phyloP scores from a whole-genome alignment of 495 filamentous ascomycete genomes.

The Chaetomium tenue region DNA sequence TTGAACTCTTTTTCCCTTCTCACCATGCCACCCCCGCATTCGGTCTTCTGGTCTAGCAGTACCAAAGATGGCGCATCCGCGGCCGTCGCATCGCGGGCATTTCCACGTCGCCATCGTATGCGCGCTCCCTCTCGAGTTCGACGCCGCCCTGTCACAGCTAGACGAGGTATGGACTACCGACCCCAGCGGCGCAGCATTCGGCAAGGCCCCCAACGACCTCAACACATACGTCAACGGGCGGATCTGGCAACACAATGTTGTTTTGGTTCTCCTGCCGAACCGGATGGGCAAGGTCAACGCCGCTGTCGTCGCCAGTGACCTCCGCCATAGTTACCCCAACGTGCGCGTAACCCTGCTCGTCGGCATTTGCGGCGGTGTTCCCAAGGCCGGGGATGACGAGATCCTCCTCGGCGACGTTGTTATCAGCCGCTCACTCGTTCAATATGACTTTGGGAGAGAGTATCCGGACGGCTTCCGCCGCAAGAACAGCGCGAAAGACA shows the following conservation, averaged over 20 bases:
- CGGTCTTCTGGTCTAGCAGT: background rate
- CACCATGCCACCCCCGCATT: background rate
- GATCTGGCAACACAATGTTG: conserved; percentile 42
- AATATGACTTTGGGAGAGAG: conserved; percentile 43
- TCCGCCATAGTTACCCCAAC: conserved; percentile 35
- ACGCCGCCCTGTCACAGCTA: conserved; percentile 30
- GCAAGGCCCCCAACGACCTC: conserved; percentile 26
- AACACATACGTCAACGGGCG: conserved; percentile 43
- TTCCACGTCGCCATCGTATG: conserved; percentile 43
- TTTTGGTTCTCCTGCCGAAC: conserved; percentile 34
- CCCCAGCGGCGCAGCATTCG: conserved; percentile 21
- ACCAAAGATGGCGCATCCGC: background rate
- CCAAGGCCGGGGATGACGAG: conserved; percentile 14
- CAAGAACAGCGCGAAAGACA: conserved; percentile 36
- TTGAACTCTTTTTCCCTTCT: background rate
- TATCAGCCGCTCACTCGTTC: conserved; percentile 39
- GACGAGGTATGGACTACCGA: conserved; percentile 35
- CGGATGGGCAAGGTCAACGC: conserved; percentile 39
- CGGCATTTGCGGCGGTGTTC: conserved; percentile 40
- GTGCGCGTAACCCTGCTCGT: conserved; percentile 33
- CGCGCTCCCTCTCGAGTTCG: conserved; percentile 36
- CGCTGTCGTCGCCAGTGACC: conserved; percentile 31
- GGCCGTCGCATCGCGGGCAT: conserved; percentile 12
- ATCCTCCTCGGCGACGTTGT: conserved; percentile 48
- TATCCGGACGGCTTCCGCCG: conserved; percentile 34